Evolutionary conservation across 371 early-diverging fungal species (phyloP).

Genomic region (Zopfochytrium polystomum): DNA sequence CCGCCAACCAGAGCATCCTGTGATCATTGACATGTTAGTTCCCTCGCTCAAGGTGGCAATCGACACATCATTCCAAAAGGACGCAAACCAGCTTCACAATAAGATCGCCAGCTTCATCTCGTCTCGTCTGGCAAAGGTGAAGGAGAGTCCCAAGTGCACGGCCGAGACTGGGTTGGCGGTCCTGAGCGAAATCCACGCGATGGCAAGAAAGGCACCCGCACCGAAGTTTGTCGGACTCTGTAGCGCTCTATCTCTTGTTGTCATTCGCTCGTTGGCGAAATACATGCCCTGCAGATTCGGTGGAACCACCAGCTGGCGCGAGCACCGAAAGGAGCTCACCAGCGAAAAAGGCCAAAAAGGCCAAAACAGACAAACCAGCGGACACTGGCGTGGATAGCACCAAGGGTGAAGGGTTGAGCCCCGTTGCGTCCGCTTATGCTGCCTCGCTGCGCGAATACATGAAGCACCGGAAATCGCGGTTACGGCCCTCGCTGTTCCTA

Average conservation of each 20-base stretch:
- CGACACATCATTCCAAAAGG: conserved; percentile 53
- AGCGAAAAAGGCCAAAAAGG: conserved; percentile 15
- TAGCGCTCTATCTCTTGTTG: conserved; percentile 31
- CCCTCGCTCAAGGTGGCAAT: conserved; percentile 64
- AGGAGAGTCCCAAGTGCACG: conserved; percentile 61
- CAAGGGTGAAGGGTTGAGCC: conserved; percentile 6
- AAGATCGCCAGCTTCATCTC: conserved; percentile 61
- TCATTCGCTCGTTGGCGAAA: conserved; percentile 24
- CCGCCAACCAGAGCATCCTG: conserved; percentile 65
- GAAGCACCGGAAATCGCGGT: conserved; percentile 64
- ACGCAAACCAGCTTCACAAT: conserved; percentile 63
- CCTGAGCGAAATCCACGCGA: conserved; percentile 65
- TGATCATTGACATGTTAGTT: conserved; percentile 65
- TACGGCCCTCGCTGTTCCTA: conserved; percentile 63
- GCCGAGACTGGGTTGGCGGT: conserved; percentile 51
- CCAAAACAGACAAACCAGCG: conserved; percentile 1
- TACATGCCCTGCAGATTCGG: conserved; percentile 3
- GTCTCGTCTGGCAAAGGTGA: conserved; percentile 58
- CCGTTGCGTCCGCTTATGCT: conserved; percentile 32
- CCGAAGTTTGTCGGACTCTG: conserved; percentile 44
- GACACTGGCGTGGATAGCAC: background rate
- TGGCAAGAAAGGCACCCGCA: conserved; percentile 38
- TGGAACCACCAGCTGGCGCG: conserved; percentile 1
- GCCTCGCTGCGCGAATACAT: conserved; percentile 60
- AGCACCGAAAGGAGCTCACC: background rate